phyloP scores from a whole-genome alignment of 352 stramenopile genomes.

The Phytophthora melonis region DNA sequence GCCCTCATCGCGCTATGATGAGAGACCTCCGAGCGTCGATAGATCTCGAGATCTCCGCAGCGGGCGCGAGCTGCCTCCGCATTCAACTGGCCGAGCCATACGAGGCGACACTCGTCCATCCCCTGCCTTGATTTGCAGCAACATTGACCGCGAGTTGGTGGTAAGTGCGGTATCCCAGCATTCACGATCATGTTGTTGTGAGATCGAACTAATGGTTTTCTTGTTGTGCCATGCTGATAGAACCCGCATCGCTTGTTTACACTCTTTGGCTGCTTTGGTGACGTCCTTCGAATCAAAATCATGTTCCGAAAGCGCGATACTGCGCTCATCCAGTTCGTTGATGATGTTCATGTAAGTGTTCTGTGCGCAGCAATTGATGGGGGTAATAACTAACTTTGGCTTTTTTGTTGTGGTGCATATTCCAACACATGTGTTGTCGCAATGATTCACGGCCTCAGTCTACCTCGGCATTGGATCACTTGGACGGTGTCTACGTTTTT shows the following conservation, averaged over 20 bases:
- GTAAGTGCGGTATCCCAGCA: slow-evolving; percentile 37
- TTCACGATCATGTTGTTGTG: background rate
- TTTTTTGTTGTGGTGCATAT: slow-evolving; percentile 13
- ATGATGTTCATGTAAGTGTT: slow-evolving; percentile 74
- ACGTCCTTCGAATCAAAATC: slow-evolving; percentile 87
- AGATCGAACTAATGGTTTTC: background rate
- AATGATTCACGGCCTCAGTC: slow-evolving; percentile 41
- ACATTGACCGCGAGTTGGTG: slow-evolving; percentile 73
- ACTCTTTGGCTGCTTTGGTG: slow-evolving; percentile 87
- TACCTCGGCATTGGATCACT: slow-evolving; percentile 78
- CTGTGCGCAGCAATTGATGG: background rate
- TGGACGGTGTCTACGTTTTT: slow-evolving; percentile 79
- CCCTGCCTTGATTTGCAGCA: slow-evolving; percentile 86
- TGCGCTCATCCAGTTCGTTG: slow-evolving; percentile 80
- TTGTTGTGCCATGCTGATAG: slow-evolving; percentile 37
- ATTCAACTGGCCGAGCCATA: slow-evolving; percentile 71
- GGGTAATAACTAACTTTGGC: slow-evolving; percentile 17
- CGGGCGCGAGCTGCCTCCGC: slow-evolving; percentile 47
- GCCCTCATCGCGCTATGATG: slow-evolving; percentile 32
- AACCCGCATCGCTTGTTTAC: slow-evolving; percentile 76
- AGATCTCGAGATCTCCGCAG: slow-evolving; percentile 36
- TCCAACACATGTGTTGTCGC: background rate
- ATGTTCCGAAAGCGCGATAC: slow-evolving; percentile 90
- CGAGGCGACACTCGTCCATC: slow-evolving; percentile 65
- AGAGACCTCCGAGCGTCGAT: slow-evolving; percentile 30